Evolutionary conservation across 208 protist species (phyloP).

Genomic region (Crithidia sp.): DNA sequence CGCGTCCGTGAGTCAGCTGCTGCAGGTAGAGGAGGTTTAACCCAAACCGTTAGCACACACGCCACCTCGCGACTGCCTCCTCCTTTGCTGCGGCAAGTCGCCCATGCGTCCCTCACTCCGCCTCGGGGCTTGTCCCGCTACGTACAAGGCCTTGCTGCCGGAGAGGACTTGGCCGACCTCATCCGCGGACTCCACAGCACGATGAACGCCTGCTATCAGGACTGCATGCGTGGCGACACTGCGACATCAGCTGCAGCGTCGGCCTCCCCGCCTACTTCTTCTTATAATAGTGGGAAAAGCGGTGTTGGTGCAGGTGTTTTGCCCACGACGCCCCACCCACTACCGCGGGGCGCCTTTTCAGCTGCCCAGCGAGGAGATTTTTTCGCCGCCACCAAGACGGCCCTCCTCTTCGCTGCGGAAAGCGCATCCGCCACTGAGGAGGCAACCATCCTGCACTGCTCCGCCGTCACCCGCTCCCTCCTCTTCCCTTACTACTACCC

Average conservation of each 20-base stretch:
- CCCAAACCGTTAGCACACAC: neutral
- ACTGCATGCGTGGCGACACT: slow-evolving; percentile 6
- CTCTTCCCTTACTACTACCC: slow-evolving; percentile 30
- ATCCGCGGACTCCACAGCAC: slow-evolving; percentile 32
- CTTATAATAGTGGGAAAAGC: no score
- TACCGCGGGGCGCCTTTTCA: slow-evolving; percentile 4
- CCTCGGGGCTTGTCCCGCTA: slow-evolving; percentile 23
- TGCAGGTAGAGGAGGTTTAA: neutral
- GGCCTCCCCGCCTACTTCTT: no score
- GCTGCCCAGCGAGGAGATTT: slow-evolving; percentile 14
- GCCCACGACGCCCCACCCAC: neutral
- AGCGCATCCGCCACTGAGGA: slow-evolving; percentile 48
- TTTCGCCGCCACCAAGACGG: slow-evolving; percentile 35
- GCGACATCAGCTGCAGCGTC: no score
- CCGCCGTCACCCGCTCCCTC: slow-evolving; percentile 19
- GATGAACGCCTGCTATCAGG: slow-evolving; percentile 33
- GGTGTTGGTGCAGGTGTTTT: no score
- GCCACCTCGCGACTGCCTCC: neutral
- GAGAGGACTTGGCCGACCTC: slow-evolving; percentile 44
- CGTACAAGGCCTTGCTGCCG: slow-evolving; percentile 48
- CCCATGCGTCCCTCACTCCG: neutral
- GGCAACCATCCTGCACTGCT: slow-evolving; percentile 66
- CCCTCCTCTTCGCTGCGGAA: slow-evolving; percentile 73
- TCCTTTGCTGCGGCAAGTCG: neutral
- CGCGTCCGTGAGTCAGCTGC: no score